Percentiles rank a stretch among this genome's conserved stretches.
phyloP scores from a whole-genome alignment of 176 grass and related monocot species.

The Oryza officinalis region DNA sequence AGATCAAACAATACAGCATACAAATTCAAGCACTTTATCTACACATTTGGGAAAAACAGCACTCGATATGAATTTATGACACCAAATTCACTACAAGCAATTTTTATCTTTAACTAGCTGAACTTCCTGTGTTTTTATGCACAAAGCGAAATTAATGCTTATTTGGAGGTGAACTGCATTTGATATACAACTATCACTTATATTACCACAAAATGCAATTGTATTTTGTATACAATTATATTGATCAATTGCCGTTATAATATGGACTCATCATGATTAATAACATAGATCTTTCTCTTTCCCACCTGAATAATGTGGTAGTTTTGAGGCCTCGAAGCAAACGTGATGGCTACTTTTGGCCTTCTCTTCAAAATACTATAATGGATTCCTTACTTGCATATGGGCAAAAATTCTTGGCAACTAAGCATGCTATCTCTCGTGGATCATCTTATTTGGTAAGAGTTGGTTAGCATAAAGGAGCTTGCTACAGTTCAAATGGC shows the following conservation, averaged over 20 bases:
- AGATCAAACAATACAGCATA: background rate
- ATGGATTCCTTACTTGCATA: background rate
- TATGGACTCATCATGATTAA: background rate
- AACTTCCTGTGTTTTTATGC: background rate
- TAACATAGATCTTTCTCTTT: background rate
- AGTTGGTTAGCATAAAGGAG: background rate
- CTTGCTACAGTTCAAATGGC: slow-evolving; percentile 4
- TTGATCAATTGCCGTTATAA: too few species aligned
- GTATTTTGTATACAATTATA: background rate
- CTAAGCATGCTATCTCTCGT: slow-evolving; percentile 21
- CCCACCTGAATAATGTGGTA: background rate
- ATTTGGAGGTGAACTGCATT: background rate
- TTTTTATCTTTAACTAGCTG: slow-evolving; percentile 6
- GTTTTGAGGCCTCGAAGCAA: background rate
- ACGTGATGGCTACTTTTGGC: too few species aligned
- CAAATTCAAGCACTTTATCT: background rate
- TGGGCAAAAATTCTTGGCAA: background rate
- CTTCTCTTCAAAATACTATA: background rate
- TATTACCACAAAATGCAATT: background rate
- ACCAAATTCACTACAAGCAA: background rate
- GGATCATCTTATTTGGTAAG: slow-evolving; percentile 8
- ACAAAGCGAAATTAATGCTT: background rate
- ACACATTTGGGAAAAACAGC: background rate
- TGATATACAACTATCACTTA: background rate
- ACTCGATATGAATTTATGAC: background rate